phyloP scores from a whole-genome alignment of 306 rosid species.

The Delonix regia region DNA sequence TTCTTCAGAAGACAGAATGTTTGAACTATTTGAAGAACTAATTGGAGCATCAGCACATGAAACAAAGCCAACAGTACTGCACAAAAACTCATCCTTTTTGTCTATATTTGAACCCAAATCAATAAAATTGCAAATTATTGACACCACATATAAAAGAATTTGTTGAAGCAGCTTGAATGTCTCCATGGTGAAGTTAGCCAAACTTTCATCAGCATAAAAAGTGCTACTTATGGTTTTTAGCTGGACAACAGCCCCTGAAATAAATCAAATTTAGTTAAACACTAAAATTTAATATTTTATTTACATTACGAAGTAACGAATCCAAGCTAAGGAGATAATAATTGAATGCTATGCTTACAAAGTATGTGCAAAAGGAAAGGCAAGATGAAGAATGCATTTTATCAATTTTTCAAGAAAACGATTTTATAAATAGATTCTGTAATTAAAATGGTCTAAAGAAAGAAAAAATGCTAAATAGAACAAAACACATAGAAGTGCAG shows the following conservation, averaged over 20 bases:
- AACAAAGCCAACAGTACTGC: conserved; percentile 48
- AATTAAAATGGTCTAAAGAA: background rate
- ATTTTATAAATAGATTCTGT: background rate
- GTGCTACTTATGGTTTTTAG: conserved; percentile 84
- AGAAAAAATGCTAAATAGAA: conserved; percentile 22
- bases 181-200: conserved; percentile 61
- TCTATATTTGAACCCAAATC: conserved; percentile 67
- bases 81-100: conserved; percentile 58
- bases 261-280: conserved; percentile 42
- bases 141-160: conserved; percentile 72
- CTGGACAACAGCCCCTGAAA: conserved; percentile 89
- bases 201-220: conserved; percentile 68
- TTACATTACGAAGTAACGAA: no score
- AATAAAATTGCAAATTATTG: conserved; percentile 73
- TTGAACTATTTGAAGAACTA: conserved; percentile 62
- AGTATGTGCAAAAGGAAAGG: conserved; percentile 22
- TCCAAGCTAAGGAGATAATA: conserved; percentile 9
- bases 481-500: conserved; percentile 12
- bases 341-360: conserved; percentile 20
- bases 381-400: conserved; percentile 9
- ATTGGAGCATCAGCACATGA: conserved; percentile 46
- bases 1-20: conserved; percentile 64
- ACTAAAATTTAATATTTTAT: conserved; percentile 30
- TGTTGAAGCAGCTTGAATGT: conserved; percentile 72
- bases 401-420: conserved; percentile 15